Base-by-base conservation (phyloP, 2,329 filamentous ascomycete species). In the Exophiala mesophila region DNA sequence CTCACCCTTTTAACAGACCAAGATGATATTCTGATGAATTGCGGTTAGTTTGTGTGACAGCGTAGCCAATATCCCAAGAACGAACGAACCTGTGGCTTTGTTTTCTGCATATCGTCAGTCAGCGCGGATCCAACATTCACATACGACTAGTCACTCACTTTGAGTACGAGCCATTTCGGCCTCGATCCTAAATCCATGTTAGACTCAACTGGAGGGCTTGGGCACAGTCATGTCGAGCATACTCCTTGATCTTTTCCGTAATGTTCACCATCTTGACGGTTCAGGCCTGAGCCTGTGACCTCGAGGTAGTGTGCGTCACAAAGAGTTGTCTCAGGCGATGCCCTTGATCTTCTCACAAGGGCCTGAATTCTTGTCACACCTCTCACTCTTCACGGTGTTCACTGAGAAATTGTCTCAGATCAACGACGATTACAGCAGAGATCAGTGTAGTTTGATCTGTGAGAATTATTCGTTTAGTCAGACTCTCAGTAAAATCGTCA, bases 221-320 rank as follows among this genome's bases (percentile, higher is more conserved):
- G 4, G 10, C 16, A 6, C 6, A 28, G 13, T 17, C 19, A 15
- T 21, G 13, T n/a, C n/a, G n/a, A 15, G 64, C 82, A 61, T 69
- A 95, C 90, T 97, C 92, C 77, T 98, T 98, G 73, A 98, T 98
- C 78, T 95, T 97, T 42, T 98, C 94, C 55, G 92, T 97, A 56
- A 98, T 98, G 73, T 97, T 97, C 68, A 97, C 92, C 92, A 98
- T 98, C 60, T 61, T 69, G 64, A 35, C 59, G 54, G 39, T 30
- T 17, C 23, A 6, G 23, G 12, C 6, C 17, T 19, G n/a, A n/a
- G n/a, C n/a, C n/a, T n/a, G n/a, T n/a, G n/a, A n/a, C n/a, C n/a
- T n/a, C n/a, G n/a, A n/a, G n/a, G n/a, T n/a, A n/a, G n/a, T n/a
- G n/a, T n/a, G n/a, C n/a, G n/a, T n/a, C n/a, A n/a, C n/a, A n/a